A percentile compares a stretch with the other conserved stretches of the same genome.
These are phyloP conservation scores for Plasmodium vivax DNA, from an alignment of 169 alveolate species.

Conservation along the genomic window DNA sequence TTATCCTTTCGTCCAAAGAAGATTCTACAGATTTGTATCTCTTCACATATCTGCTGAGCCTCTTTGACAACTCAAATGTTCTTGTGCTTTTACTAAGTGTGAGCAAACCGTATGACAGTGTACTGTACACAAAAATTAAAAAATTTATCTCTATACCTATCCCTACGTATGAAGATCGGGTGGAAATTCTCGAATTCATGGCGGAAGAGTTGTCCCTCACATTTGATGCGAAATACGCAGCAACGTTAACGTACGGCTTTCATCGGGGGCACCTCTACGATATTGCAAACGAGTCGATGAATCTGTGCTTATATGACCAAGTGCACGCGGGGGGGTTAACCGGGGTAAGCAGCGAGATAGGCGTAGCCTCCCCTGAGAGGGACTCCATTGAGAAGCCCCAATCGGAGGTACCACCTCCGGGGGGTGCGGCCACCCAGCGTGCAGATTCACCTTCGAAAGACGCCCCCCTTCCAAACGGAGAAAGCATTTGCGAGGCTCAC, in stretches of 20 bases:
- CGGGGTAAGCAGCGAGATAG: neutral
- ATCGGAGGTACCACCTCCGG: neutral
- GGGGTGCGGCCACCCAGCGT: neutral
- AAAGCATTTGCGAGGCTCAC: neutral
- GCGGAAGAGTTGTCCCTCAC: neutral
- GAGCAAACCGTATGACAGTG: slow-evolving; percentile 63
- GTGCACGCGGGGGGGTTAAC: neutral
- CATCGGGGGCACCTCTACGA: slow-evolving; percentile 57
- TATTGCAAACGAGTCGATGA: slow-evolving; percentile 28
- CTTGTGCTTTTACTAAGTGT: slow-evolving; percentile 47
- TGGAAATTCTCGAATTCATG: slow-evolving; percentile 36
- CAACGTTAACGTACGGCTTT: slow-evolving; percentile 64
- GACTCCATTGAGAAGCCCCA: neutral
- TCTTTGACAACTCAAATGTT: slow-evolving; percentile 55
- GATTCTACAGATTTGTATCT: slow-evolving; percentile 56
- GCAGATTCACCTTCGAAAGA: neutral
- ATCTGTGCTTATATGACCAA: slow-evolving; percentile 28
- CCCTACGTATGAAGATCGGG: slow-evolving; percentile 68
- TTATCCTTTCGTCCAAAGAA: slow-evolving; percentile 44
- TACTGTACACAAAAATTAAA: slow-evolving; percentile 48
- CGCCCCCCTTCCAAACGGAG: neutral
- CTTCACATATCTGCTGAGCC: slow-evolving; percentile 42
- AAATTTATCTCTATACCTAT: slow-evolving; percentile 53
- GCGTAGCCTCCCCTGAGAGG: neutral
- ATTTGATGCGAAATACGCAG: slow-evolving; percentile 35